Evolutionary conservation across 306 rosid genomes (phyloP).

Genomic region (Dalbergia oliveri): DNA sequence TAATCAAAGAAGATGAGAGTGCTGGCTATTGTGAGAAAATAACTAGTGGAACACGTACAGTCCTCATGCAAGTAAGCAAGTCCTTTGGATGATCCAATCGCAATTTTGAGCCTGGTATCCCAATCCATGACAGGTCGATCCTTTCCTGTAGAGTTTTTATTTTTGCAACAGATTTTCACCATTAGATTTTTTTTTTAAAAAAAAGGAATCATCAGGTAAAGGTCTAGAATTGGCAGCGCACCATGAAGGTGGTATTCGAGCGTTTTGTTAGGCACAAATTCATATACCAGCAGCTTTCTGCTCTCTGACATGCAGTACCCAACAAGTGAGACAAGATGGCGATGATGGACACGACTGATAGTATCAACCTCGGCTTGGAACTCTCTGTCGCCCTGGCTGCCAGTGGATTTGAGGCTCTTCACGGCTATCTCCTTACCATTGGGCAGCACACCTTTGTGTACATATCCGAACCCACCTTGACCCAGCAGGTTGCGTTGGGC

Average conservation of each 20-base stretch:
- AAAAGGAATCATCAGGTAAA: background rate
- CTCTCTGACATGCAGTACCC: slow-evolving; percentile 71
- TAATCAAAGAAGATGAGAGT: background rate
- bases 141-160: slow-evolving; percentile 50
- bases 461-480: slow-evolving; percentile 88
- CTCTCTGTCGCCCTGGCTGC: slow-evolving; percentile 78
- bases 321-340: slow-evolving; percentile 89
- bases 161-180: background rate
- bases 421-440: slow-evolving; percentile 93
- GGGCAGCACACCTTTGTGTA: slow-evolving; percentile 83
- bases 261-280: slow-evolving; percentile 83
- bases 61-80: slow-evolving; percentile 97
- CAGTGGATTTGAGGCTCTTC: slow-evolving; percentile 74
- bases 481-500: slow-evolving; percentile 63
- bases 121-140: slow-evolving; percentile 71
- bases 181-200: too few species aligned
- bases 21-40: background rate
- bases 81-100: slow-evolving; percentile 89
- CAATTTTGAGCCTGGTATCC: slow-evolving; percentile 73
- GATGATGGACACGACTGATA: slow-evolving; percentile 94
- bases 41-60: slow-evolving; percentile 55
- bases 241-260: slow-evolving; percentile 88
- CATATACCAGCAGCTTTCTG: slow-evolving; percentile 70
- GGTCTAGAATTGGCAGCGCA: slow-evolving; percentile 3
- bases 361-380: slow-evolving; percentile 86